phyloP scores from a whole-genome alignment of 345 rosid genomes.

The Sisymbrium irio region DNA sequence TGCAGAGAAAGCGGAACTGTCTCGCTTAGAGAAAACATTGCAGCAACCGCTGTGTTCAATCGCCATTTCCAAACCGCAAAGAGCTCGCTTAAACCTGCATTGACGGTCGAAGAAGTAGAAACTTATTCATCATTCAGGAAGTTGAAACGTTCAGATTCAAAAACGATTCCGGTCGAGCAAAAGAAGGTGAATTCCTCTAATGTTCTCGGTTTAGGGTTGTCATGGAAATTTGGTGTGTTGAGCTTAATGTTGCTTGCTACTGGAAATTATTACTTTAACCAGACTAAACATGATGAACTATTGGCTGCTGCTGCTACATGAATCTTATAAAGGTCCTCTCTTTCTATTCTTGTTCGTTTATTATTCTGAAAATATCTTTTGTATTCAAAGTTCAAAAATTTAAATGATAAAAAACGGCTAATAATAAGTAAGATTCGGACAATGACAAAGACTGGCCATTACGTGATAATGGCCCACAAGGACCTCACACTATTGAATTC shows the following conservation, averaged over 20 bases:
- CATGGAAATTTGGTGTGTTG: constrained; percentile 35
- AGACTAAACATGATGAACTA: constrained; percentile 17
- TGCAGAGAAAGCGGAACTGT: constrained; percentile 86
- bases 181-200: constrained; percentile 22
- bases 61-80: constrained; percentile 66
- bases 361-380: background rate
- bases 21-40: constrained; percentile 78
- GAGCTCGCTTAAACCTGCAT: constrained; percentile 69
- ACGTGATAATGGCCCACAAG: constrained; percentile 13
- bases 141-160: background rate
- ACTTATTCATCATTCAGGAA: constrained; percentile 61
- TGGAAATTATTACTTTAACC: constrained; percentile 40
- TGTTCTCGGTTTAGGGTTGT: constrained; percentile 15
- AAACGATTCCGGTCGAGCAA: background rate
- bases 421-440: constrained; percentile 14
- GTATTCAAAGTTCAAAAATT: background rate
- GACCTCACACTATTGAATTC: constrained; percentile 5
- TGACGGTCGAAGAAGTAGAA: constrained; percentile 58
- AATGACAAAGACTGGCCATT: constrained; percentile 24
- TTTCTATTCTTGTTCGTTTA: background rate
- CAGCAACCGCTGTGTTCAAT: constrained; percentile 52
- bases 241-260: constrained; percentile 39
- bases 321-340: background rate
- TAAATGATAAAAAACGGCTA: constrained; percentile 24
- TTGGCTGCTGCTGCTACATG: constrained; percentile 34